Evolutionary conservation across 2,329 filamentous ascomycete species (phyloP).

Genomic region (Diaporthe sp.): DNA sequence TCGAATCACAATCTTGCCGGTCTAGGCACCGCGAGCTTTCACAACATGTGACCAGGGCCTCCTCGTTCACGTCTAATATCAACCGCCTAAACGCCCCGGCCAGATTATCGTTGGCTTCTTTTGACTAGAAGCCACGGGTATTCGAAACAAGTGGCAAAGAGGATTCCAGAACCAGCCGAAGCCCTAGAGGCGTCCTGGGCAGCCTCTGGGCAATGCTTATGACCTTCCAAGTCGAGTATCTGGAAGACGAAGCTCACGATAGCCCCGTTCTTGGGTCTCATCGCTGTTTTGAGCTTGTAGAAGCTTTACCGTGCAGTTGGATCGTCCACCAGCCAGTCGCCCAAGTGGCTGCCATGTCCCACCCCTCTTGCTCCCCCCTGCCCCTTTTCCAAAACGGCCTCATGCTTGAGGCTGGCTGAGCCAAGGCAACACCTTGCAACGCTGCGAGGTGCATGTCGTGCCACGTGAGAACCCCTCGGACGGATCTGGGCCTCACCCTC

Average conservation of each 20-base stretch:
- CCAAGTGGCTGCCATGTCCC: background rate
- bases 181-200: background rate
- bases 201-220: conserved; percentile 19
- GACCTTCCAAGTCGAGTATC: conserved; percentile 24
- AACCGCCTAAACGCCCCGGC: background rate
- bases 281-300: background rate
- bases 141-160: background rate
- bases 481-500: background rate
- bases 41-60: conserved; percentile 1
- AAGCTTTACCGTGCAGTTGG: conserved; percentile 13
- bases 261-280: conserved; percentile 3
- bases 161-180: conserved; percentile 11
- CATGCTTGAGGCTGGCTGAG: conserved; percentile 21
- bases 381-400: background rate
- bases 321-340: background rate
- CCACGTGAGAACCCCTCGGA: conserved; percentile 8
- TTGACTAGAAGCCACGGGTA: background rate
- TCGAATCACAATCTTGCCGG: conserved; percentile 18
- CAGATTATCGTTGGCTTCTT: background rate
- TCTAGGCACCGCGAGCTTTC: background rate
- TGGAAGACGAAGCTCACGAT: conserved; percentile 13
- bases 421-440: conserved; percentile 14
- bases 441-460: conserved; percentile 18
- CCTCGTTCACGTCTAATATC: background rate
- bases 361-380: background rate